Conservation (phyloP, 2,329 filamentous ascomycete species). For the Sporothrix phasma region DNA sequence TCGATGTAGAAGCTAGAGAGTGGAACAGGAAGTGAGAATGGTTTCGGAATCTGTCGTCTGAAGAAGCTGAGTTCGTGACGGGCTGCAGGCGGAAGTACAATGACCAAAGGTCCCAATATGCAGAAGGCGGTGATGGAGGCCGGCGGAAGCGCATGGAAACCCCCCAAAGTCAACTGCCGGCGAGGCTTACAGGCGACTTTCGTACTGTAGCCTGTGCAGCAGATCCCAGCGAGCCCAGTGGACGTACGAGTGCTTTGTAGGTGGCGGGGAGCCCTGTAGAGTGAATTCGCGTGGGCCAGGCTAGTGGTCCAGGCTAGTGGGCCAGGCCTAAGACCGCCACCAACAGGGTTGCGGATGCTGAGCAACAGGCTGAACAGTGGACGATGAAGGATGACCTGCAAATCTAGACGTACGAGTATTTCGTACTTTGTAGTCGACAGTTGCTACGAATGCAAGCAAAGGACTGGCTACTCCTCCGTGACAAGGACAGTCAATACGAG, state of each 20-base stretch:
- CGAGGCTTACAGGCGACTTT: slow-evolving; percentile 4
- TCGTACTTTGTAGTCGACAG: too few species aligned
- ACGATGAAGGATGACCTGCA: neutral
- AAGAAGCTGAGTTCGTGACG: neutral
- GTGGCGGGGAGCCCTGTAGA: neutral
- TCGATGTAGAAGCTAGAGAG: neutral
- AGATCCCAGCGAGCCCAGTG: too few species aligned
- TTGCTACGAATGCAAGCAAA: too few species aligned
- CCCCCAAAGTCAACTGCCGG: slow-evolving; percentile 6
- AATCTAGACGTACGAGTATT: too few species aligned
- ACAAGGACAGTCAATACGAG: too few species aligned
- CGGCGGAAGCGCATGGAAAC: slow-evolving; percentile 14
- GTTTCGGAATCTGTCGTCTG: neutral
- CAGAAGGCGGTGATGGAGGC: slow-evolving; percentile 7
- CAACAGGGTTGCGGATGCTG: neutral
- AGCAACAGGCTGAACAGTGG: neutral
- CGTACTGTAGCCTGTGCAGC: too few species aligned
- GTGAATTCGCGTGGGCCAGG: neutral
- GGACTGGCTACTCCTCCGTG: too few species aligned
- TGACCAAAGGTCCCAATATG: neutral
- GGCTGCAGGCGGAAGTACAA: neutral
- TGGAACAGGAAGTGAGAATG: neutral
- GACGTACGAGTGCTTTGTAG: too few species aligned
- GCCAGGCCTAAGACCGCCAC: neutral
- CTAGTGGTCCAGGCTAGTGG: too few species aligned